Evolutionary conservation across 2,329 filamentous ascomycete genomes (phyloP).

Genomic region (Metarhizium robertsii): DNA sequence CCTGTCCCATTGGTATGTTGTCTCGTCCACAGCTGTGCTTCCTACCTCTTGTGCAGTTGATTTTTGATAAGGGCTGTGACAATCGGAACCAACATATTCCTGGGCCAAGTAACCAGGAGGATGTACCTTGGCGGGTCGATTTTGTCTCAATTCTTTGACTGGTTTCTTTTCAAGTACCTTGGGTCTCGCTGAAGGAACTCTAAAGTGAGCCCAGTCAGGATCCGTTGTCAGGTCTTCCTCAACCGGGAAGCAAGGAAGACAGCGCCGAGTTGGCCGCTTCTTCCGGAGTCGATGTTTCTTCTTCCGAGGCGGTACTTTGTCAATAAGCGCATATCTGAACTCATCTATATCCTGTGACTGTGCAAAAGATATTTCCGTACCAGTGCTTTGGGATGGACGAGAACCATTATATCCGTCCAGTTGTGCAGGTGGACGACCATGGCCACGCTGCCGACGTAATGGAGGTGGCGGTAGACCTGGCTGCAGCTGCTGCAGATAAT

Average conservation of each 20-base stretch:
- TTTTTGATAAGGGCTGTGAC: slow-evolving; percentile 5
- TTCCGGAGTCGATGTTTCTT: slow-evolving; percentile 9
- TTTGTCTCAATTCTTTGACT: not conserved
- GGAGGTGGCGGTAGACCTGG: not conserved
- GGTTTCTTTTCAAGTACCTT: not conserved
- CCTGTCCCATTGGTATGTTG: not conserved
- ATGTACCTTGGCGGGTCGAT: slow-evolving; percentile 1
- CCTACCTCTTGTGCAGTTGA: not conserved
- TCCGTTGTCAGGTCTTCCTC: slow-evolving; percentile 15
- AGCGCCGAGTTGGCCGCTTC: slow-evolving; percentile 12
- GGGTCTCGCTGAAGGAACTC: slow-evolving; percentile 5
- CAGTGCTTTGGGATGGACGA: slow-evolving; percentile 14
- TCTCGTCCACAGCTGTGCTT: not conserved
- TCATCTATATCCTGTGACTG: slow-evolving; percentile 19
- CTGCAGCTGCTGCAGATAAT: slow-evolving; percentile 8
- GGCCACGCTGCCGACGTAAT: not conserved
- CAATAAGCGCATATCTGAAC: slow-evolving; percentile 24
- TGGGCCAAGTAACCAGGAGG: not conserved
- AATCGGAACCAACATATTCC: not conserved
- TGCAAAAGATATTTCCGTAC: slow-evolving; percentile 23
- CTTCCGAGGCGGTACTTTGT: slow-evolving; percentile 17
- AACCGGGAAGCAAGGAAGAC: slow-evolving; percentile 20
- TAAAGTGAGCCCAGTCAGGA: slow-evolving; percentile 15
- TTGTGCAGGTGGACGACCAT: slow-evolving; percentile 9
- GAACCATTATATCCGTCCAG: slow-evolving; percentile 19